Conservation (phyloP, 2,329 filamentous ascomycete genomes). For the Lasiodiplodia sp. region DNA sequence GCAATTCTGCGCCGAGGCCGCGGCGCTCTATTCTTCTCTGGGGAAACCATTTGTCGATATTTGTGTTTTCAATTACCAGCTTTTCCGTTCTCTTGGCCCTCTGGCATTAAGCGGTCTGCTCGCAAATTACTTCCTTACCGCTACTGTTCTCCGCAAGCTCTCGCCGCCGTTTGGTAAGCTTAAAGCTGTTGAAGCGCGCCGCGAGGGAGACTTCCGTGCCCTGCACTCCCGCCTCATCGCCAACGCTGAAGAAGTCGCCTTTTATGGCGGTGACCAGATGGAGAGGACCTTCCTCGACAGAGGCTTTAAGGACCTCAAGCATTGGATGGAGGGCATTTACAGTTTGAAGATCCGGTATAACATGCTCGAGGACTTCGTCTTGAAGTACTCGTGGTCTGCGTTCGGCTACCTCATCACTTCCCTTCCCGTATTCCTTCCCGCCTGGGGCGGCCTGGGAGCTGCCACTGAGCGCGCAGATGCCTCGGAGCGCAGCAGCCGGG, state of each 20-base stretch:
- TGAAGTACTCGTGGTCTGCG: conserved; percentile 99
- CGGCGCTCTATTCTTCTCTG: conserved; percentile 91
- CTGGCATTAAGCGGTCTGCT: conserved; percentile 84
- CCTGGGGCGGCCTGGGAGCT: conserved; percentile 87
- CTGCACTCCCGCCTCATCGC: conserved; percentile 91
- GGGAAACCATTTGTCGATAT: conserved; percentile 99
- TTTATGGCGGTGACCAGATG: conserved; percentile 94
- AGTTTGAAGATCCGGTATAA: conserved; percentile 98
- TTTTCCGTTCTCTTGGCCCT: conserved; percentile 89
- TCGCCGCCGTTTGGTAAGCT: conserved; percentile 97
- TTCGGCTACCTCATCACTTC: conserved; percentile 95
- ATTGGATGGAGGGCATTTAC: conserved; percentile 98
- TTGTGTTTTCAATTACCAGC: conserved; percentile 96
- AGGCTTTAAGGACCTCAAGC: conserved; percentile 90
- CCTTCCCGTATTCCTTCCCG: conserved; percentile 90
- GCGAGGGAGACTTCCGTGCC: conserved; percentile 93
- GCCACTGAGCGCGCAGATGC: conserved; percentile 68
- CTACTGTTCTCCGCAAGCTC: conserved; percentile 83
- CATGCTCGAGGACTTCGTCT: conserved; percentile 96
- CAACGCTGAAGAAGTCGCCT: conserved; percentile 96
- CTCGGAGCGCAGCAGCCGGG: conserved; percentile 63
- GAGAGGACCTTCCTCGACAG: conserved; percentile 91
- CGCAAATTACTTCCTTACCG: conserved; percentile 93
- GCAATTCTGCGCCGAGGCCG: conserved; percentile 90
- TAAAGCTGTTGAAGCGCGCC: conserved; percentile 93